Base-by-base conservation (phyloP, 2,329 filamentous ascomycete genomes). In the Apiospora saccharicola region DNA sequence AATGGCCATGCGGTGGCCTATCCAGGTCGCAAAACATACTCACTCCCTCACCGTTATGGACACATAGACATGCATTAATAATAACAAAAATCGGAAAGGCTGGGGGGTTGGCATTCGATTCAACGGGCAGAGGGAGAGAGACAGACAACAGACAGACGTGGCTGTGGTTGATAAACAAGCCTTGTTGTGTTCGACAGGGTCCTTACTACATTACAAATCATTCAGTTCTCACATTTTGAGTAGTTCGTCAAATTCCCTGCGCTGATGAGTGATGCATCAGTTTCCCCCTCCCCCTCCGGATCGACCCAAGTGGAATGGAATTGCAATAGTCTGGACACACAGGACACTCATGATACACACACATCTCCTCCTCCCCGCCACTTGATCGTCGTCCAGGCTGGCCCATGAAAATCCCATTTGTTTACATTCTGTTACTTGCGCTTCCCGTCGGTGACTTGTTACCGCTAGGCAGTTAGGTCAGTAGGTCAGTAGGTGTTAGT, bases 281-380 rank as follows among this genome's bases (percentile, higher is more conserved):
- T 53, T 34, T 22, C 16, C 53, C 53, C 53, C 57, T 22, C 16
- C 57, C 57, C 57, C 57, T 64, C 57, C 57, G 34, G 57, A 64
- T 64, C 34, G 57, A 41, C 34, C 57, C 57, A 64, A 64, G 57
- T 41, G 57, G 57, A 64, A 64, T 64, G 57, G 57, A 41, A 64
- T 37, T 14, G 57, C 57, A 64, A 64, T 64, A 64, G 57, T 64
- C 57, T 41, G 30, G 57, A 61, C 57, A 41, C 34, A 64, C 57
- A 41, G 19, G 57, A 61, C 34, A 24, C 34, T 41, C 57, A 41
- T 8, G 57, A 61, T 34, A 24, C 57, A 64, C 30, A 30, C 19
- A 22, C 14, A 64, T 41, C 3, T n/a, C 57, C 34, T n/a, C 22
- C 57, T n/a, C 22, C 57, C 57, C 34, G 57, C 57, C 57, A 64